phyloP scores from a whole-genome alignment of 2,329 filamentous ascomycete genomes.

The Triangularia verruculosa region DNA sequence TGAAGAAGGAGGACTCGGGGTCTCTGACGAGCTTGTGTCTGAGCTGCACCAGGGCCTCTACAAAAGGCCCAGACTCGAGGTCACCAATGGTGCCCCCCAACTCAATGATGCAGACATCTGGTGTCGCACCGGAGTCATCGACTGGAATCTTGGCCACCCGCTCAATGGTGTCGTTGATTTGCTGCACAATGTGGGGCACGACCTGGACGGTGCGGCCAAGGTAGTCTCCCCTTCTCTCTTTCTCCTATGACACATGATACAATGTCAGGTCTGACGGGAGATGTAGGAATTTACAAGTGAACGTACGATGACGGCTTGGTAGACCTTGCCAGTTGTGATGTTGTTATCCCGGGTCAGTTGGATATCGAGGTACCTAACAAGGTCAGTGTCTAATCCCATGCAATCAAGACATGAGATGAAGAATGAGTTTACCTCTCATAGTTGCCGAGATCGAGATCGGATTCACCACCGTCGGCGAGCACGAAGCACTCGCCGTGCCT shows the following conservation, averaged over 20 bases:
- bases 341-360: slow-evolving; percentile 85
- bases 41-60: slow-evolving; percentile 81
- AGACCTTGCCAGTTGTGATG: slow-evolving; percentile 97
- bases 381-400: not conserved
- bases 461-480: slow-evolving; percentile 42
- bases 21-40: slow-evolving; percentile 67
- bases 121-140: slow-evolving; percentile 76
- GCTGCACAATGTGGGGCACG: slow-evolving; percentile 87
- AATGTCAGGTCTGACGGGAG: not conserved
- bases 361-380: slow-evolving; percentile 66
- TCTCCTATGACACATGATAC: slow-evolving; percentile 42
- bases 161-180: slow-evolving; percentile 90
- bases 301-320: slow-evolving; percentile 70
- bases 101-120: slow-evolving; percentile 89
- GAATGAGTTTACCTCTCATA: slow-evolving; percentile 45
- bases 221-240: slow-evolving; percentile 67
- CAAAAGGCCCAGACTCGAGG: slow-evolving; percentile 83
- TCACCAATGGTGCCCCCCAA: slow-evolving; percentile 52
- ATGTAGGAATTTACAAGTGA: not conserved
- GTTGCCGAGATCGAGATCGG: slow-evolving; percentile 56
- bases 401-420: not conserved
- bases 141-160: slow-evolving; percentile 81
- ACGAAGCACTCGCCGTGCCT: slow-evolving; percentile 85
- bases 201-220: slow-evolving; percentile 87
- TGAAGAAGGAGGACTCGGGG: slow-evolving; percentile 64